phyloP scores from a whole-genome alignment of 2,329 filamentous ascomycete species.

The Tolypocladium endophyticum region DNA sequence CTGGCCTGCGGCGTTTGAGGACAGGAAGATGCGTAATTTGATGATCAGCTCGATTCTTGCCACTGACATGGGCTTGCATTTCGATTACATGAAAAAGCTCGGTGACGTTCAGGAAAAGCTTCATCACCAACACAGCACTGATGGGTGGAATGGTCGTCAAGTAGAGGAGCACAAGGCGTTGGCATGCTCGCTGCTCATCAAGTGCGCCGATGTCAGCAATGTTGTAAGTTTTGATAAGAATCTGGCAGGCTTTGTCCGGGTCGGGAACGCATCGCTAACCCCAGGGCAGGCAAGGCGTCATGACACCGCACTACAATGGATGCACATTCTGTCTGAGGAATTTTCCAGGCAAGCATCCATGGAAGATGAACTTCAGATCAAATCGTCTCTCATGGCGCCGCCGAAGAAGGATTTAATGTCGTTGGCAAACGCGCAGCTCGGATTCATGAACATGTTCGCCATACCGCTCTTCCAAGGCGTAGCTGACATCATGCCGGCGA shows the following conservation, averaged over 20 bases:
- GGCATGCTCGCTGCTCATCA: slow-evolving; percentile 86
- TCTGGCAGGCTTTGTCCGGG: no score
- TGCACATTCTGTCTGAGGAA: slow-evolving; percentile 86
- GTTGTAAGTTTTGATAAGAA: slow-evolving; percentile 53
- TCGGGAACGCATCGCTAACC: not conserved
- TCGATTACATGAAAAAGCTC: slow-evolving; percentile 89
- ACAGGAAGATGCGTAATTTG: slow-evolving; percentile 69
- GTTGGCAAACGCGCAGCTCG: slow-evolving; percentile 77
- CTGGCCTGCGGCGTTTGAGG: slow-evolving; percentile 76
- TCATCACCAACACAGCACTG: slow-evolving; percentile 51
- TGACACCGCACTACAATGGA: slow-evolving; percentile 77
- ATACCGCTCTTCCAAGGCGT: slow-evolving; percentile 85
- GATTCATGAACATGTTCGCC: slow-evolving; percentile 95
- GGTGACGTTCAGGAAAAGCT: slow-evolving; percentile 72
- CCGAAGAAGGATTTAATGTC: slow-evolving; percentile 77
- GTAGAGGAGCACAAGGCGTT: slow-evolving; percentile 68
- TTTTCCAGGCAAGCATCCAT: slow-evolving; percentile 88
- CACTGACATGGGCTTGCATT: slow-evolving; percentile 95
- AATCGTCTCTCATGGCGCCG: slow-evolving; percentile 75
- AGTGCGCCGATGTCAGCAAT: slow-evolving; percentile 98
- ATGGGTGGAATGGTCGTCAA: slow-evolving; percentile 68
- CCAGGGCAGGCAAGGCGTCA: slow-evolving; percentile 65
- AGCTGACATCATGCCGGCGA: slow-evolving; percentile 72
- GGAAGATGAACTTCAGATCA: slow-evolving; percentile 79
- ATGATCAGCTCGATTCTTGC: slow-evolving; percentile 98